Base-by-base conservation (phyloP, 257 asterid genomes). In the Lithospermum erythrorhizon region DNA sequence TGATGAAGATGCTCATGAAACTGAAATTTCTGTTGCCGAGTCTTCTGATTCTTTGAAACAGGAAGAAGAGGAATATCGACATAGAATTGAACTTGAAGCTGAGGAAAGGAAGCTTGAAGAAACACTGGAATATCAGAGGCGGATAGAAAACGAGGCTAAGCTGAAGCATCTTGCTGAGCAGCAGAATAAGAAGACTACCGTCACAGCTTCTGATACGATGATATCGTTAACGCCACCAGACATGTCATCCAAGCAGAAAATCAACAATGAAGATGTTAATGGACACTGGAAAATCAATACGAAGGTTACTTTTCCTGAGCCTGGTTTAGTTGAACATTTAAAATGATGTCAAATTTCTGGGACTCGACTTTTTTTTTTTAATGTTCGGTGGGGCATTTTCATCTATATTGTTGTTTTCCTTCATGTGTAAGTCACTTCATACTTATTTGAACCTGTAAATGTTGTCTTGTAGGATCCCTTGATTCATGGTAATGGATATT, bases 31-130 rank as follows among this genome's bases (percentile, higher is more conserved):
- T 41, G 65, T 64, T 66, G 77, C 73, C 80, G 77, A 71, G 56
- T 61, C 55, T 73, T 78, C 74, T 68, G 90, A 76, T 62, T 75
- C 78, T 65, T 66, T 79, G 54, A 77, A 61, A 55, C 73, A 74
- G 51, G 80, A 75, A 69, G 87, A 84, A 67, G 95, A 83, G 72
- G 98, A 89, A 70, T 72, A 75, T 71, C 82, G 78, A 66, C 94
- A 73, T 52, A 79, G 65, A 70, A 76, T 86, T 73, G 99, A 93
- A 68, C 94, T 89, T 64, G 97, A 93, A 82, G 96, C 95, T 3
- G 97, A 93, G 75, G 99, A 89, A 75, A 89, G 95, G 76, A 84
- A 89, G 84, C 97, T 93, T 69, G 96, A 89, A 82, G 99, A 89
- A 83, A 86, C 96, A 65, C 70, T 93, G 82, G 97, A 89, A 67